Conservation (phyloP, 352 stramenopile species). For the Nothophytophthora sp. region DNA sequence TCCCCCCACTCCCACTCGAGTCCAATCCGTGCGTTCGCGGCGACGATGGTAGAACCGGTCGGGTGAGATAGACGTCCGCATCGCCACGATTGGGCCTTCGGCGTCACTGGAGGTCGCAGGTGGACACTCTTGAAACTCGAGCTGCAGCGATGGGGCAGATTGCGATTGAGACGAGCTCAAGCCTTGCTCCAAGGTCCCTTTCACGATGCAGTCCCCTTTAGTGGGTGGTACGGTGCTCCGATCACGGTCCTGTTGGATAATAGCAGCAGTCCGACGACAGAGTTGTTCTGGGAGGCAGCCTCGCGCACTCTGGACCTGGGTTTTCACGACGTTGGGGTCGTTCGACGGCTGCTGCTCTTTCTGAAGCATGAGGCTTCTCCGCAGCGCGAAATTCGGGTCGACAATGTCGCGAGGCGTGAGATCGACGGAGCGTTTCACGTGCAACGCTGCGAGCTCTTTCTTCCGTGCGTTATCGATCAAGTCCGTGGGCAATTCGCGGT, state of each 20-base stretch:
- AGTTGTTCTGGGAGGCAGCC: conserved; percentile 62
- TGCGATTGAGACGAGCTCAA: conserved; percentile 8
- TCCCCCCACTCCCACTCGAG: conserved; percentile 68
- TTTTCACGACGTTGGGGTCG: not conserved
- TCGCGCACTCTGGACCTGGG: too few relatives aligned
- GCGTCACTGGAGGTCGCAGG: conserved; percentile 15
- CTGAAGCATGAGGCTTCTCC: conserved; percentile 6
- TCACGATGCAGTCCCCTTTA: too few relatives aligned
- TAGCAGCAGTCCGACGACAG: conserved; percentile 37
- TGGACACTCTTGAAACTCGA: conserved; percentile 20
- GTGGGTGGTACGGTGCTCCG: too few relatives aligned
- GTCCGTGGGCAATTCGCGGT: conserved; percentile 59
- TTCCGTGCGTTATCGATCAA: conserved; percentile 65
- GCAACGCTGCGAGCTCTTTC: conserved; percentile 57
- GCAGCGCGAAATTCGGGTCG: conserved; percentile 29
- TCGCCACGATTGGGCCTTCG: conserved; percentile 20
- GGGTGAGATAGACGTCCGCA: conserved; percentile 36
- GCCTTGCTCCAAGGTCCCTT: too few relatives aligned
- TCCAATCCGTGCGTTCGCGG: conserved; percentile 72
- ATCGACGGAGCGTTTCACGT: conserved; percentile 44
- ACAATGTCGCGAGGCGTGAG: conserved; percentile 56
- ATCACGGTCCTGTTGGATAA: conserved; percentile 6
- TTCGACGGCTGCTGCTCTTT: not conserved
- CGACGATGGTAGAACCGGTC: conserved; percentile 63
- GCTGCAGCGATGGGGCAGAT: conserved; percentile 29